Percentiles rank a stretch among this genome's conserved stretches.
Conservation (phyloP, 192 early-diverging fungal species). For the Globomyces pollinis-pini region DNA sequence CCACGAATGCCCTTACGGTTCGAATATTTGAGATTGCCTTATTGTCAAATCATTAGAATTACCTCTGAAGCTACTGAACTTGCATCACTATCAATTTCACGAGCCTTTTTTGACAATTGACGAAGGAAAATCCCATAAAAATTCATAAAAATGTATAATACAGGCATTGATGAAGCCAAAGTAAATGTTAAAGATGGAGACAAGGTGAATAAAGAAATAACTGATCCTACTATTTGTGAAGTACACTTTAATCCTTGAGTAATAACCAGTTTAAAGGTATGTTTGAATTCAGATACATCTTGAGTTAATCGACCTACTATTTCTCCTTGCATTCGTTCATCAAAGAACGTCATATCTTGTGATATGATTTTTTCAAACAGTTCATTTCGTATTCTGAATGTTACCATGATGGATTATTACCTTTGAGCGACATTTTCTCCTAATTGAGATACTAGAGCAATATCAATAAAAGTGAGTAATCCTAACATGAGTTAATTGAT, state of each 20-base stretch:
- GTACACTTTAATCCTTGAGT: slow-evolving; percentile 34
- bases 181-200: slow-evolving; percentile 25
- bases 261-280: slow-evolving; percentile 28
- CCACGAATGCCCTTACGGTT: slow-evolving; percentile 31
- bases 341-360: slow-evolving; percentile 38
- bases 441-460: slow-evolving; percentile 23
- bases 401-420: too few species aligned
- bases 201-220: slow-evolving; percentile 17
- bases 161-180: slow-evolving; percentile 23
- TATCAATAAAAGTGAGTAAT: slow-evolving; percentile 28
- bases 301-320: slow-evolving; percentile 21
- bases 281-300: slow-evolving; percentile 32
- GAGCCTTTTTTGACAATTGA: slow-evolving; percentile 20
- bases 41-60: too few species aligned
- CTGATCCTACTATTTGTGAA: slow-evolving; percentile 28
- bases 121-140: slow-evolving; percentile 27
- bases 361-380: slow-evolving; percentile 16
- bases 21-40: slow-evolving; percentile 28
- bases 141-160: slow-evolving; percentile 32
- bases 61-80: slow-evolving; percentile 21
- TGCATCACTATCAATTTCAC: slow-evolving; percentile 13
- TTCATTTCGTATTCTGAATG: slow-evolving; percentile 14
- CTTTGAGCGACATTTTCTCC: slow-evolving; percentile 29
- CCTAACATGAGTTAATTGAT: not conserved
- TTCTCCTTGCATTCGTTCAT: slow-evolving; percentile 21